Evolutionary conservation across 2,329 filamentous ascomycete species (phyloP).

Genomic region (Intubia oerlemansii): DNA sequence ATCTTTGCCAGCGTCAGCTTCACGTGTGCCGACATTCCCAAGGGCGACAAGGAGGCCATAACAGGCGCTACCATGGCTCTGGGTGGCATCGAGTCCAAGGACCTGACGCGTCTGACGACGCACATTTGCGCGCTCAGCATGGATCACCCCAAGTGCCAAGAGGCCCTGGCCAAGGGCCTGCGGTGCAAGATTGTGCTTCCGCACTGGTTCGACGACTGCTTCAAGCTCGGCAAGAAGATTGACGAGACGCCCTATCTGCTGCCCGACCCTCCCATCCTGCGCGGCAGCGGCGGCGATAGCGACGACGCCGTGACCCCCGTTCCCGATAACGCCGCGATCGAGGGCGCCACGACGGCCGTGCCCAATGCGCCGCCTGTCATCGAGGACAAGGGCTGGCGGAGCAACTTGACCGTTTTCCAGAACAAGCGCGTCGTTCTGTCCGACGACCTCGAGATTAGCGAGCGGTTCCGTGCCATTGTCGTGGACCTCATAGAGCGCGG

Average conservation of each 20-base stretch:
- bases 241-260: conserved; percentile 71
- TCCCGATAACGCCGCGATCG: conserved; percentile 36
- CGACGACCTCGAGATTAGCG: conserved; percentile 48
- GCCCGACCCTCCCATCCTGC: conserved; percentile 68
- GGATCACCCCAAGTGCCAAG: conserved; percentile 48
- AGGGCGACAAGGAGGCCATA: conserved; percentile 78
- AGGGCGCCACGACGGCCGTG: conserved; percentile 38
- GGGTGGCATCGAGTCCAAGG: conserved; percentile 60
- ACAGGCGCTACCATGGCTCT: conserved; percentile 74
- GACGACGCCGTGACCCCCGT: conserved; percentile 13
- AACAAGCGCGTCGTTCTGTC: conserved; percentile 61
- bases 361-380: conserved; percentile 20
- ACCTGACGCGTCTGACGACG: conserved; percentile 54
- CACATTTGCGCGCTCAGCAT: conserved; percentile 70
- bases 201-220: conserved; percentile 95
- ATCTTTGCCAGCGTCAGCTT: conserved; percentile 76
- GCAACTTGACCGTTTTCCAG: conserved; percentile 52
- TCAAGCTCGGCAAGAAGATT: conserved; percentile 80
- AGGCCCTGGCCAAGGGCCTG: conserved; percentile 37
- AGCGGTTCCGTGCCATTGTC: conserved; percentile 44
- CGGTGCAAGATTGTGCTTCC: conserved; percentile 72
- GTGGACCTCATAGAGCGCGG: conserved; percentile 47
- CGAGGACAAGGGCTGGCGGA: conserved; percentile 14
- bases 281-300: conserved; percentile 9
- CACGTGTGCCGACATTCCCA: conserved; percentile 65